Evolutionary conservation across 106 monocot species (phyloP), one percentile per base, ranked within the genome.

Genomic region (Dendrobium nobile): DNA sequence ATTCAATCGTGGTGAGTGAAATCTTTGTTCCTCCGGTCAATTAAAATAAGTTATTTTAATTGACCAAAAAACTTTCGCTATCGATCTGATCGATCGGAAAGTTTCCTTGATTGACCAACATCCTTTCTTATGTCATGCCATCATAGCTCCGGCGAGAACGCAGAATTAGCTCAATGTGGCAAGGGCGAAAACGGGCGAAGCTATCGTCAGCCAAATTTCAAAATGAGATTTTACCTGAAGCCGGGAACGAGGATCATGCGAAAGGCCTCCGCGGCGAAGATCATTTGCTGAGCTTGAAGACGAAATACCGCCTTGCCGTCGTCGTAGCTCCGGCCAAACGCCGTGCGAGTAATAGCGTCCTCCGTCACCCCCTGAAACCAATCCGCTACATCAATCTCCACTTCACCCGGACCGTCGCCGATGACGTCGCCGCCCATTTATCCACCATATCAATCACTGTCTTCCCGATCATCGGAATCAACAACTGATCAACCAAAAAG

Each of bases 181-280:
- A 9, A 4, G 44, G 44, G 6, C 45, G 45, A 45, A 45, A 6
- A 45, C 45, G 9, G 45, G 45, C 45, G 45, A 45, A 45, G 45
- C 9, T 45, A 7, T 45, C 9, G 45, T 9, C 0, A 45, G 45
- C 8, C 43, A 6, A 41, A 42, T 41, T 6, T 2, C 10, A 51
- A 65, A 22, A 6, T 65, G 18, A 31, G 20, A 47, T 47, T 44
- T 44, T 26, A 84, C 84, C 76, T 79, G 77, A 83, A 80, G 41
- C 80, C 83, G 15, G 80, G 77, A 31, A 87, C 80, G 74, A 79
- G 54, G 42, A 92, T 87, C 81, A 88, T 92, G 79, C 90, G 85
- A 65, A 95, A 95, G 42, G 95, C 90, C 70, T 95, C 95, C 65
- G 91, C 88, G 7, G 95, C 95, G 77, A 88, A 89, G 67, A 75